These are phyloP conservation scores for Xylaria sp. DNA, from an alignment of 2,329 filamentous ascomycete species.

Conservation along the genomic window DNA sequence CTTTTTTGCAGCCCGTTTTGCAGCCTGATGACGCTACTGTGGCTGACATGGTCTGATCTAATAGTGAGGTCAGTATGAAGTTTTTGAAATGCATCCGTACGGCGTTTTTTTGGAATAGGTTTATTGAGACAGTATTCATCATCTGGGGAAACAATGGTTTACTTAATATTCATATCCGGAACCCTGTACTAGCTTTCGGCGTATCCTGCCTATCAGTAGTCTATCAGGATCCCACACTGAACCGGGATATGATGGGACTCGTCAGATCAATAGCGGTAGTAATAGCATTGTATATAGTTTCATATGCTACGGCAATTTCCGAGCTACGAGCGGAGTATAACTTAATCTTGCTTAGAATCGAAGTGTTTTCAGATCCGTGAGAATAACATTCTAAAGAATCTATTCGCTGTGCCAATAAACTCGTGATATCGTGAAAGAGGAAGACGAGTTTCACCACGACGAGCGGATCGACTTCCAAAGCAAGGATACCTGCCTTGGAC, in stretches of 20 bases:
- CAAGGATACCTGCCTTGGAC: too few relatives aligned
- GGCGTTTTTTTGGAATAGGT: constrained; percentile 36
- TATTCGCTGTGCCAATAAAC: background rate
- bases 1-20: too few relatives aligned
- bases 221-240: background rate
- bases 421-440: background rate
- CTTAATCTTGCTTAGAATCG: background rate
- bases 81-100: constrained; percentile 31
- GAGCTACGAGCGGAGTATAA: background rate
- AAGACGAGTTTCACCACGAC: background rate
- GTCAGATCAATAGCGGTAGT: constrained; percentile 13
- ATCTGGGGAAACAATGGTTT: constrained; percentile 24
- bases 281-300: constrained; percentile 29
- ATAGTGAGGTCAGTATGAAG: background rate
- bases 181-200: constrained; percentile 28
- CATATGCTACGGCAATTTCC: constrained; percentile 1
- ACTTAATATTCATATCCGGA: constrained; percentile 23
- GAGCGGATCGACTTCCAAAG: too few relatives aligned
- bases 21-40: constrained; percentile 7
- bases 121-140: constrained; percentile 17
- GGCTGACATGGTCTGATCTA: background rate
- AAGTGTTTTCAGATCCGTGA: background rate
- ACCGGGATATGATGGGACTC: constrained; percentile 8
- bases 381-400: background rate
- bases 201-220: constrained; percentile 7